phyloP scores from a whole-genome alignment of 768 basidiomycete genomes.

The Boletus vermiculosoides region DNA sequence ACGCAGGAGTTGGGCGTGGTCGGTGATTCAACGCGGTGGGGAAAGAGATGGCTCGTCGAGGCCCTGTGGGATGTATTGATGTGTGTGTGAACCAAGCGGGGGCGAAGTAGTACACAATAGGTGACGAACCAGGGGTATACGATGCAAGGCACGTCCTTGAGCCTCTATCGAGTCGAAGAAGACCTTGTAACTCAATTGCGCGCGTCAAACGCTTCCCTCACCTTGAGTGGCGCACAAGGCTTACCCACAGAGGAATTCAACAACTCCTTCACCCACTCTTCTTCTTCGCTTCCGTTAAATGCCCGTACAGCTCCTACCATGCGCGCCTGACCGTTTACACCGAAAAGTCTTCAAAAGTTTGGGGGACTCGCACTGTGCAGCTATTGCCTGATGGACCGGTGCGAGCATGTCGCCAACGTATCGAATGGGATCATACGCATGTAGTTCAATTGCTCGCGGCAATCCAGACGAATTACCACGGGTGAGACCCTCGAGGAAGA shows the following conservation, averaged over 20 bases:
- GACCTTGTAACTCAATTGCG: conserved; percentile 75
- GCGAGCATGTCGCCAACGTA: conserved; percentile 99
- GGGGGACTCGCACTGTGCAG: too few species aligned
- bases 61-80: conserved; percentile 40
- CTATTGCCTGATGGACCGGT: too few species aligned
- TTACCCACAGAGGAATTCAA: too few species aligned
- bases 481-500: conserved; percentile 86
- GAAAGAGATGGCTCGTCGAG: conserved; percentile 66
- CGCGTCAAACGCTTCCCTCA: too few species aligned
- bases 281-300: too few species aligned
- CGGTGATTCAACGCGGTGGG: conserved; percentile 76
- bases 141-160: conserved; percentile 67
- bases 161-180: conserved; percentile 91
- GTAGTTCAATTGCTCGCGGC: conserved; percentile 92
- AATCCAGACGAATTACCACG: conserved; percentile 82
- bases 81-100: not conserved
- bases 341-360: too few species aligned
- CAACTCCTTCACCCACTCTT: too few species aligned
- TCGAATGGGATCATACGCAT: conserved; percentile 95
- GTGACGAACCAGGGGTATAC: conserved; percentile 54
- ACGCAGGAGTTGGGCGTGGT: conserved; percentile 78
- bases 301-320: too few species aligned
- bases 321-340: too few species aligned
- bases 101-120: too few species aligned
- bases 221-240: too few species aligned